Percentiles rank a stretch among this genome's conserved stretches.
Conservation (phyloP, 345 rosid genomes). For the Cardiospermum halicacabum region DNA sequence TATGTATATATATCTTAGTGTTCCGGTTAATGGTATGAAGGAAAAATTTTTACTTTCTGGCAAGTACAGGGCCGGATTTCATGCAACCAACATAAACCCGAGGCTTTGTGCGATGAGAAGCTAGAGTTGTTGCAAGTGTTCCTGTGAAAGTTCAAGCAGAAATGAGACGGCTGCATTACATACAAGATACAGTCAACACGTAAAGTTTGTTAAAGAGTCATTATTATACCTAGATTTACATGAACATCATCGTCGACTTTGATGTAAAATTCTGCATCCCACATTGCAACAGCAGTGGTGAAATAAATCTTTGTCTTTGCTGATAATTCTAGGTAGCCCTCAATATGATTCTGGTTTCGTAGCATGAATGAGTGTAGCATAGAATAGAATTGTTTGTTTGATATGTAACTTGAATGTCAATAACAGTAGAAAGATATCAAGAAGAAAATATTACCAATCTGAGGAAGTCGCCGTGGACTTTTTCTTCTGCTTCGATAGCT, state of each 20-base stretch:
- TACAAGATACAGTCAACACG: background rate
- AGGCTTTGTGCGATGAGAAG: slow-evolving; percentile 43
- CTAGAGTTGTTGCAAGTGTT: slow-evolving; percentile 52
- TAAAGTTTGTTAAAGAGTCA: background rate
- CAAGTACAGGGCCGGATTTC: slow-evolving; percentile 94
- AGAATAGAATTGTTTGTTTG: background rate
- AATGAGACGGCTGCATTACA: background rate
- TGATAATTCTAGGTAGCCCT: slow-evolving; percentile 77
- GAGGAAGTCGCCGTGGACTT: slow-evolving; percentile 64
- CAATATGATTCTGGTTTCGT: slow-evolving; percentile 62
- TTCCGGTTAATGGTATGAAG: background rate
- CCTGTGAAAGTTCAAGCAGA: slow-evolving; percentile 32
- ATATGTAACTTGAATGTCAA: background rate
- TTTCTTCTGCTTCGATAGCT: slow-evolving; percentile 75
- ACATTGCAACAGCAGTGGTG: slow-evolving; percentile 64
- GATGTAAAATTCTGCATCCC: slow-evolving; percentile 89
- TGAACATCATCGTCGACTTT: slow-evolving; percentile 98
- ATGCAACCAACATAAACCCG: slow-evolving; percentile 84
- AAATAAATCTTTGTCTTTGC: slow-evolving; percentile 84
- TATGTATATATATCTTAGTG: background rate
- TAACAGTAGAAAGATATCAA: slow-evolving; percentile 4
- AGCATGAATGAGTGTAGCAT: background rate
- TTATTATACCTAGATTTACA: slow-evolving; percentile 73
- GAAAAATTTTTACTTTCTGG: slow-evolving; percentile 46
- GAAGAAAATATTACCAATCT: slow-evolving; percentile 56